These are phyloP conservation scores for Xylariaceae sp. DNA, from an alignment of 2,329 filamentous ascomycete species.

Conservation along the genomic window DNA sequence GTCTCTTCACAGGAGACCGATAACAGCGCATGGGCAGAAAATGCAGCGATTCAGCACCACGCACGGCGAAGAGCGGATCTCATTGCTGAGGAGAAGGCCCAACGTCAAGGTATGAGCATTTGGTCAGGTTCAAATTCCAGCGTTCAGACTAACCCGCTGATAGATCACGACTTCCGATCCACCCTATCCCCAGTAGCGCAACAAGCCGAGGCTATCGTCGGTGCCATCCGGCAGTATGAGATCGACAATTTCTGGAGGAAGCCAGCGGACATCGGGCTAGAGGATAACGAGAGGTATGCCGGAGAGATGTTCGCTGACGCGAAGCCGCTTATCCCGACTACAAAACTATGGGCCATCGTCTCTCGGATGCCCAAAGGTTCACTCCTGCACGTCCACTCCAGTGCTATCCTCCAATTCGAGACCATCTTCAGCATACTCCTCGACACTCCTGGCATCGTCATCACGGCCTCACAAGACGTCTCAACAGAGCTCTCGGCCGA, in stretches of 20 bases:
- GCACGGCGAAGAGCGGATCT: conserved; percentile 6
- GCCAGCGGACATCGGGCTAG: conserved; percentile 3
- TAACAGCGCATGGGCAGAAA: not conserved
- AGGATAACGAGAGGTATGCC: conserved; percentile 13
- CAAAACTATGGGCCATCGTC: conserved; percentile 17
- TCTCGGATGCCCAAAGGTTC: conserved; percentile 18
- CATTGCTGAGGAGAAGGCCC: conserved; percentile 7
- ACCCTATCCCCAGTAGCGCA: conserved; percentile 10
- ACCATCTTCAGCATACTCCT: conserved; percentile 13
- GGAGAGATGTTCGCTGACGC: conserved; percentile 17
- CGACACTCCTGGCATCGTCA: conserved; percentile 11
- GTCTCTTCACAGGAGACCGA: not conserved
- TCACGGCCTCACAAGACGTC: conserved; percentile 10
- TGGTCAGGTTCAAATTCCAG: not conserved
- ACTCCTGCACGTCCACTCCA: conserved; percentile 16
- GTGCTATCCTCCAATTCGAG: conserved; percentile 12
- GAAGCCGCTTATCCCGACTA: conserved; percentile 12
- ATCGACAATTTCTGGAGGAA: conserved; percentile 13
- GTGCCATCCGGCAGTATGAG: conserved; percentile 16
- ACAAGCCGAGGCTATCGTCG: conserved; percentile 13
- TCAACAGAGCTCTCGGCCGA: conserved; percentile 2
- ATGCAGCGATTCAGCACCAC: conserved; percentile 9
- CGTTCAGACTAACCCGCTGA: not conserved
- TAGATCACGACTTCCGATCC: conserved; percentile 11
- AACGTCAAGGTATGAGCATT: conserved; percentile 7